Base-by-base conservation (phyloP, 2,329 filamentous ascomycete genomes). In the Verruconis gallopava region DNA sequence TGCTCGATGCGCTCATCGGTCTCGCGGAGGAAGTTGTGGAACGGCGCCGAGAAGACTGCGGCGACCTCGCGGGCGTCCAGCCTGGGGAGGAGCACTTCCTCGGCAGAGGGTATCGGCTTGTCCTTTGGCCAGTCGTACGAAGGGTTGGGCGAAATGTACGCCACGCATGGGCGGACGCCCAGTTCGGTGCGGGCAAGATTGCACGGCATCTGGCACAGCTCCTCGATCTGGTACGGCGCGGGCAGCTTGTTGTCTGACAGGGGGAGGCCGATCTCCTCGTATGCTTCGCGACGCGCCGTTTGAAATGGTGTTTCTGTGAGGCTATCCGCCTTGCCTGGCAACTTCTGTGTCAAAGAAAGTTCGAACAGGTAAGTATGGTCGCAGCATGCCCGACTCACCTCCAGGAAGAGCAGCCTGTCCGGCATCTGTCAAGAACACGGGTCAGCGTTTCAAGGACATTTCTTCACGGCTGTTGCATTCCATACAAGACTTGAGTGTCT, bases 21-120 rank as follows among this genome's bases (percentile, higher is more conserved):
- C 21, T 65, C 58, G 37, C 65, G 68, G 41, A 96, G 64, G 58
- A 96, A 95, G 57, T 86, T 83, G 57, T 80, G 76, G 51, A 96
- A 85, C 0, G 85, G 82, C 4, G 83, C 88, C 4, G 84, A 89
- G 63, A 96, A 96, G 22, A 96, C 85, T 35, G 86, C 88, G 2
- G 86, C 88, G 2, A 96, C 89, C 62, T 96, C 89, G 49, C 83
- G 80, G 1, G 86, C 83, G 61, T 95, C 85, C 9, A 95, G 70
- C 30, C 77, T 73, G 0, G 89, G 88, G 46, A 85, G 85, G 61
- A 88, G 72, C 46, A 69, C 73, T 50, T 80, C 77, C 54, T 82
- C 82, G 2, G 75, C 77, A 40, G 1, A 65, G 28, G 40, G 45
- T 18, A 25, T 22, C 15, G 38, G 36, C 45, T 36, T 17, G 35